phyloP scores from a whole-genome alignment of 257 asterid genomes.

The Ilex aquifolium region DNA sequence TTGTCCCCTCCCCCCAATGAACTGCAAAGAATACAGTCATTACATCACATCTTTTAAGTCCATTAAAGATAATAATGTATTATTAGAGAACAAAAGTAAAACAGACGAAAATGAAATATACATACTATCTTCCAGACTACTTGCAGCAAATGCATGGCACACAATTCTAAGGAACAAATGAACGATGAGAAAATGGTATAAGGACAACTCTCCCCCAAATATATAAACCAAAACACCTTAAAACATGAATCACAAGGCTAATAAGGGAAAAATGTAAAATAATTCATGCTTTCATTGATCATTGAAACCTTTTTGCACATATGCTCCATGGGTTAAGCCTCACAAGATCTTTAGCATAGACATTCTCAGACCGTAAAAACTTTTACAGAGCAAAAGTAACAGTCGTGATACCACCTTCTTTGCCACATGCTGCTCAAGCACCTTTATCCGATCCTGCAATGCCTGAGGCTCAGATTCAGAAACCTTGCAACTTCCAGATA shows the following conservation, averaged over 20 bases:
- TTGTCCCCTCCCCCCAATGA: neutral
- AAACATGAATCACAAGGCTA: neutral
- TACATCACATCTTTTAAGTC: no score
- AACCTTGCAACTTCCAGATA: constrained; percentile 23
- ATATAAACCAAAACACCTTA: neutral
- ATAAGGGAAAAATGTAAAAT: neutral
- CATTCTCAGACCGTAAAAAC: no score
- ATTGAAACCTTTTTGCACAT: neutral
- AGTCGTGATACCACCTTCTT: constrained; percentile 29
- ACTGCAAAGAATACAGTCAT: neutral
- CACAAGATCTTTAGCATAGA: neutral
- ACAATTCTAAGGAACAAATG: neutral
- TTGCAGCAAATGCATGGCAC: neutral
- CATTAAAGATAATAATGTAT: no score
- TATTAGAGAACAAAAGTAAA: no score
- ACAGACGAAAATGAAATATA: no score
- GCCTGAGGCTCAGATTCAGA: constrained; percentile 33
- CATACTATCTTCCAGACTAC: no score
- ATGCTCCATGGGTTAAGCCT: neutral
- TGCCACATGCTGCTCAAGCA: constrained; percentile 22
- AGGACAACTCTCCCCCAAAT: neutral
- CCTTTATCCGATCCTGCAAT: constrained; percentile 31
- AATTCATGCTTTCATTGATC: neutral
- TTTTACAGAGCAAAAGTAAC: neutral
- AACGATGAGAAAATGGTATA: neutral